Evolutionary conservation across 805 yeast genomes (phyloP), one percentile per base, ranked within the genome.

Genomic region (Kazachstania viticola): DNA sequence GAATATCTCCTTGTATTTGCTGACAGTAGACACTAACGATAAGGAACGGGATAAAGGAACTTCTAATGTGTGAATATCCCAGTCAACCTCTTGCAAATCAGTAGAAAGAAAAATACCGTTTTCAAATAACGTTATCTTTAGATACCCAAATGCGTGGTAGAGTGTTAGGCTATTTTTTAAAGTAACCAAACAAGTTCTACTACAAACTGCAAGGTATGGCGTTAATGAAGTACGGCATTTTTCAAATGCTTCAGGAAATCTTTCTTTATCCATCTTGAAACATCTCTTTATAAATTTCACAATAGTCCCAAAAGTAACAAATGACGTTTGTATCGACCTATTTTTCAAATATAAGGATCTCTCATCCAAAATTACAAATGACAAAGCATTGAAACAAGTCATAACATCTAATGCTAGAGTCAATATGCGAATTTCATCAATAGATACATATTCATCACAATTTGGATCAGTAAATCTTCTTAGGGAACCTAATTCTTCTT

Each of bases 191-290:
- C 17, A 21, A 5, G 23, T 11, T 13, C 21, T 15, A 4, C 27
- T 5, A 17, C 28, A 9, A 3, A 19, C 13, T 15, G 26, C 25
- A n/a, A 46, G 15, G 26, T 39, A 41, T 9, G 58, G 58, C 0
- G 56, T 29, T 4, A 48, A n/a, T 14, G 17, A 22, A 4, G 28
- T 27, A 12, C 27, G 19, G 8, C 29, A 32, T 3, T 27, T 27
- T 7, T 30, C 21, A 2, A 43, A n/a, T 7, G 37, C 24, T 8
- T 44, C 37, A 19, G 21, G 21, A n/a, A n/a, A 44, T 9, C 35
- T 23, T 28, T 33, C 21, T 28, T 38, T 33, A 28, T 53, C 58
- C 12, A 41, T 17, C 19, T 33, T 31, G 24, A 31, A 40, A 13
- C 44, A 34, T 9, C 32, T 24, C 7, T 24, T 23, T 11, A 19